These are phyloP conservation scores for Kazachstania kunashirensis DNA, from an alignment of 805 yeast genomes.

Conservation along the genomic window DNA sequence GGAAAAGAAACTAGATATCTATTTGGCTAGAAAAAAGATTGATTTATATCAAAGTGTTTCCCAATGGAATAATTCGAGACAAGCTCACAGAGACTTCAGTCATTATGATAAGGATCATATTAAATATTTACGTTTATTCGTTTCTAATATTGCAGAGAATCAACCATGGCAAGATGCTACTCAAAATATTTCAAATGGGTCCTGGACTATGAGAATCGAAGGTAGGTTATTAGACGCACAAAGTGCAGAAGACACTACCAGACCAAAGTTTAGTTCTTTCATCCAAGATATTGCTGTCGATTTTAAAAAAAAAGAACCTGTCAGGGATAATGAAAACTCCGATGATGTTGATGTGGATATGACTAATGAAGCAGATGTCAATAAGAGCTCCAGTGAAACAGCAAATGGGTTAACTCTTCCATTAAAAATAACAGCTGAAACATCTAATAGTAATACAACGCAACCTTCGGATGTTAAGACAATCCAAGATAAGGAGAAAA, in stretches of 20 bases:
- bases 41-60: constrained; percentile 69
- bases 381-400: background rate
- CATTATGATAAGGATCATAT: constrained; percentile 31
- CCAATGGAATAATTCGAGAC: constrained; percentile 35
- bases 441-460: background rate
- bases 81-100: constrained; percentile 24
- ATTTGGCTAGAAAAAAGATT: constrained; percentile 70
- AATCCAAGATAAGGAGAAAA: background rate
- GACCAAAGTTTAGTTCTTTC: constrained; percentile 66
- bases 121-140: constrained; percentile 65
- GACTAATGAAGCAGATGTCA: background rate
- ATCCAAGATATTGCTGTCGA: constrained; percentile 81
- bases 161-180: constrained; percentile 71
- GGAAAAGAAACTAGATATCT: constrained; percentile 74
- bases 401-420: constrained; percentile 4
- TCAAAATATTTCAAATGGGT: constrained; percentile 24
- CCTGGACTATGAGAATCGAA: constrained; percentile 84
- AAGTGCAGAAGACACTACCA: constrained; percentile 37
- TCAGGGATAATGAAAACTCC: background rate
- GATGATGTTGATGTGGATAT: background rate
- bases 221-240: constrained; percentile 60
- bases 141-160: constrained; percentile 72
- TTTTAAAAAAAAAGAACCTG: constrained; percentile 28
- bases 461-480: background rate
- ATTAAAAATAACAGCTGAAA: background rate